Conservation (phyloP, 768 basidiomycete species). For the Xanthoconium stramineum region DNA sequence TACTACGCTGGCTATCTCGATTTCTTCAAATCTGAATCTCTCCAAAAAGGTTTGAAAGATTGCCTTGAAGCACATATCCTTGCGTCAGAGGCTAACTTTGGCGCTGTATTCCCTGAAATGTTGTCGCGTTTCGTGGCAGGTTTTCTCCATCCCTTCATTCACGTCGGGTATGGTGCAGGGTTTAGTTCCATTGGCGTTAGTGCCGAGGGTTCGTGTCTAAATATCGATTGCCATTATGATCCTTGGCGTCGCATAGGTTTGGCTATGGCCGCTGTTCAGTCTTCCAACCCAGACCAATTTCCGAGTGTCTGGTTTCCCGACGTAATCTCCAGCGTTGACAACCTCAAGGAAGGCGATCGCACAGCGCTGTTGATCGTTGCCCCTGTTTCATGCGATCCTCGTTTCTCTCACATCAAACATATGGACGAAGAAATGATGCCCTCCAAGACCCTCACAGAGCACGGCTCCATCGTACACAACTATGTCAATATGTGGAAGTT, state of each 20-base stretch:
- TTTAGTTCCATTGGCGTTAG: conserved; percentile 57
- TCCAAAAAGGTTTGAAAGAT: conserved; percentile 39
- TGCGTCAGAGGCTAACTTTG: conserved; percentile 44
- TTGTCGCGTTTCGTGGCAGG: conserved; percentile 54
- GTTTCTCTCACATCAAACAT: conserved; percentile 24
- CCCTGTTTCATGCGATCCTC: conserved; percentile 50
- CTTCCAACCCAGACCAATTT: conserved; percentile 14
- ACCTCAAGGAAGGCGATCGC: conserved; percentile 10
- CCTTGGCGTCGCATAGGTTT: conserved; percentile 42
- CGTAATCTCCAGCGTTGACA: conserved; percentile 9
- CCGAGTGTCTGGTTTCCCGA: conserved; percentile 24
- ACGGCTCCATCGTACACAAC: conserved; percentile 25
- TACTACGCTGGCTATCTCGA: conserved; percentile 56
- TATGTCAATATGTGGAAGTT: conserved; percentile 48
- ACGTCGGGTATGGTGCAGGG: conserved; percentile 60
- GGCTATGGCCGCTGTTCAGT: conserved; percentile 44
- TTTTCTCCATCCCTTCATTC: conserved; percentile 63
- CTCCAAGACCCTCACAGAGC: conserved; percentile 25
- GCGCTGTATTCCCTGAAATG: conserved; percentile 37
- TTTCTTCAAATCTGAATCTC: conserved; percentile 48
- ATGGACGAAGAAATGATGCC: conserved; percentile 32
- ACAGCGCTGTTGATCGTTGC: conserved; percentile 49
- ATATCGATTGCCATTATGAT: conserved; percentile 36
- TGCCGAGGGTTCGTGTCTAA: conserved; percentile 50
- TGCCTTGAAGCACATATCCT: conserved; percentile 60